phyloP scores from a whole-genome alignment of 805 yeast genomes.

The Ogataea wickerhamii region DNA sequence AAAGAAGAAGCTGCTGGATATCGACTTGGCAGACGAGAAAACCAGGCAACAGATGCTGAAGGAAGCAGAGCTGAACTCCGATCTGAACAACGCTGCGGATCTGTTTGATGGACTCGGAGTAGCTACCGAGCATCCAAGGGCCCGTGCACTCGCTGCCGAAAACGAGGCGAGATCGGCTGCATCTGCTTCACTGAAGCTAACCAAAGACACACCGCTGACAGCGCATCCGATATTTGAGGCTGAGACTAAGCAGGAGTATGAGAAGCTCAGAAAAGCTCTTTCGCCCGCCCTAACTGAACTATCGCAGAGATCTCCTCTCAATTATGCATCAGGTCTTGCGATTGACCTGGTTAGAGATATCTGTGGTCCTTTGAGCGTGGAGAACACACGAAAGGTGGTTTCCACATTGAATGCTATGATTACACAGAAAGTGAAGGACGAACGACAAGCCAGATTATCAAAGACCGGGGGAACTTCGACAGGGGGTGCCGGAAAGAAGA shows the following conservation, averaged over 20 bases:
- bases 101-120: constrained; percentile 72
- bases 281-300: constrained; percentile 57
- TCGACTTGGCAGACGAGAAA: constrained; percentile 67
- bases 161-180: constrained; percentile 46
- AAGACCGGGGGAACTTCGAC: constrained; percentile 82
- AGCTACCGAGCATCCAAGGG: constrained; percentile 55
- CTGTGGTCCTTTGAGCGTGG: constrained; percentile 75
- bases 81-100: constrained; percentile 89
- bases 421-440: constrained; percentile 84
- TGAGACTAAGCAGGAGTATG: constrained; percentile 73
- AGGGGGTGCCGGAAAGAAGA: constrained; percentile 94
- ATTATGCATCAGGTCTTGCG: constrained; percentile 72
- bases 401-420: constrained; percentile 78
- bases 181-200: constrained; percentile 38
- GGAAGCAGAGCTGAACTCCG: constrained; percentile 79
- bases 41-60: constrained; percentile 73
- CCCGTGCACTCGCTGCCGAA: constrained; percentile 34
- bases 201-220: constrained; percentile 63
- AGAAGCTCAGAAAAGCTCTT: constrained; percentile 70
- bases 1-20: constrained; percentile 47
- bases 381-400: constrained; percentile 78
- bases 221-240: constrained; percentile 83
- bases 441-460: constrained; percentile 80
- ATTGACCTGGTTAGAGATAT: constrained; percentile 84
- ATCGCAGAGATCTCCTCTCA: constrained; percentile 57